Conservation (phyloP, 208 protist genomes). For the Wallacemonas sp. region DNA sequence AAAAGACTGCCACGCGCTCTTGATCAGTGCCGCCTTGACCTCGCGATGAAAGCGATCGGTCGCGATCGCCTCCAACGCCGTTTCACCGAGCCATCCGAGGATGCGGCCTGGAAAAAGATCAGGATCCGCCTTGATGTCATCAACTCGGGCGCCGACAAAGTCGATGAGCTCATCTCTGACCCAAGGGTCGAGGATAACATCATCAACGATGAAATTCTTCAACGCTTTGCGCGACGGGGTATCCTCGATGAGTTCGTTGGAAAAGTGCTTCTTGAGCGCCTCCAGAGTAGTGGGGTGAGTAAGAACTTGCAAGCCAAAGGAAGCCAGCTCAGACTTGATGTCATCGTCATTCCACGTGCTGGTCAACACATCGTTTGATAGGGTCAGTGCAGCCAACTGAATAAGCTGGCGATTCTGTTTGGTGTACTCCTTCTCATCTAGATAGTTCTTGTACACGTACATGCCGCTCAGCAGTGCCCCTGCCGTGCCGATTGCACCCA, state of each 20-base stretch:
- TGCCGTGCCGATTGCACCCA: conserved; percentile 50
- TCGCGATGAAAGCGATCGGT: conserved; percentile 38
- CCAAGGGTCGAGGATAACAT: conserved; percentile 78
- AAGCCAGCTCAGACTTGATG: conserved; percentile 41
- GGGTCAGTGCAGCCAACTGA: conserved; percentile 66
- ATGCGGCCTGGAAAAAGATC: conserved; percentile 55
- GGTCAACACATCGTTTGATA: conserved; percentile 73
- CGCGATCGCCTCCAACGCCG: conserved; percentile 41
- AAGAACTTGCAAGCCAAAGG: conserved; percentile 60
- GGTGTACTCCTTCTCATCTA: conserved; percentile 4
- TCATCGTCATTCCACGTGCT: conserved; percentile 51
- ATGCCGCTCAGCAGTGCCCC: conserved; percentile 38
- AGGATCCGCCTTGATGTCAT: conserved; percentile 49
- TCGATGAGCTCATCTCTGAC: conserved; percentile 83
- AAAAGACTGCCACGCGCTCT: conserved; percentile 51
- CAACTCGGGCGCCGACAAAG: conserved; percentile 50
- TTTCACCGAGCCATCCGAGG: conserved; percentile 43
- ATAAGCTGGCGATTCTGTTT: conserved; percentile 63
- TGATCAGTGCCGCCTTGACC: conserved; percentile 23
- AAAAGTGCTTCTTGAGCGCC: conserved; percentile 60
- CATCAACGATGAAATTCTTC: conserved; percentile 66
- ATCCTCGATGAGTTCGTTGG: conserved; percentile 58
- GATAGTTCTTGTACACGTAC: conserved; percentile 47
- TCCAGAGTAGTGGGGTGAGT: conserved; percentile 43
- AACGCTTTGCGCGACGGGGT: conserved; percentile 44